Percentiles rank a stretch among this genome's conserved stretches.
Conservation (phyloP, 2,329 filamentous ascomycete genomes). For the Cercospora berteroae region DNA sequence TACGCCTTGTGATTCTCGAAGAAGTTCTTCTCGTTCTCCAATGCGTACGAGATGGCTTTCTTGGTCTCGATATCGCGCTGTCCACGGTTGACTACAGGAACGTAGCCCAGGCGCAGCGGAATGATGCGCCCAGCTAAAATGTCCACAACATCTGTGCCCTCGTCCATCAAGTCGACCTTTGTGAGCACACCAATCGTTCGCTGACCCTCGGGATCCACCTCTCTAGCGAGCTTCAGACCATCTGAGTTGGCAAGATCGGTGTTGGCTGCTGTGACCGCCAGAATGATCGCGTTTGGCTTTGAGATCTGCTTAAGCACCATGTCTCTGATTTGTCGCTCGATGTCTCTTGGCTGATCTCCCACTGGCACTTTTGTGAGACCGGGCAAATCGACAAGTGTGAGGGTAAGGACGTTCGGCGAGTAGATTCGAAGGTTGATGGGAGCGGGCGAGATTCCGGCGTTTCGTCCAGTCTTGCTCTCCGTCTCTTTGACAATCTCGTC, state of each 20-base stretch:
- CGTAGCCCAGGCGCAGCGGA: conserved; percentile 88
- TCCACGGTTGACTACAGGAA: conserved; percentile 95
- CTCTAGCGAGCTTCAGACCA: conserved; percentile 89
- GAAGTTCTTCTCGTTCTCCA: conserved; percentile 93
- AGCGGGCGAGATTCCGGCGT: conserved; percentile 91
- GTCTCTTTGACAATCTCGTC: conserved; percentile 98
- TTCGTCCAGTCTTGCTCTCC: conserved; percentile 91
- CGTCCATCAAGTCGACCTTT: conserved; percentile 98
- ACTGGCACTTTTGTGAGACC: conserved; percentile 96
- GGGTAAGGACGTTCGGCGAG: conserved; percentile 94
- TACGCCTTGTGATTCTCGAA: conserved; percentile 99
- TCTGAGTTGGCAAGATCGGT: conserved; percentile 98
- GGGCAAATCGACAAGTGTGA: conserved; percentile 94
- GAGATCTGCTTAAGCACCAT: conserved; percentile 99
- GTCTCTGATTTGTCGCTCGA: conserved; percentile 92
- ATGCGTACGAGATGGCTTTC: conserved; percentile 83
- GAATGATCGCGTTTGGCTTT: conserved; percentile 96
- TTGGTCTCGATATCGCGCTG: conserved; percentile 99
- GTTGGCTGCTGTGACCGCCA: conserved; percentile 94
- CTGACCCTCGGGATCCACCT: conserved; percentile 96
- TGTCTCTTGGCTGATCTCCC: conserved; percentile 93
- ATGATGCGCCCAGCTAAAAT: conserved; percentile 98
- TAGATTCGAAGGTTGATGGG: conserved; percentile 98
- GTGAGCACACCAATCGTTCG: conserved; percentile 97
- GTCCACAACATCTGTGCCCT: conserved; percentile 96